Evolutionary conservation across 129 eudicot species (phyloP), one percentile per base, ranked within the genome.

Genomic region (Artemisia tridentata): DNA sequence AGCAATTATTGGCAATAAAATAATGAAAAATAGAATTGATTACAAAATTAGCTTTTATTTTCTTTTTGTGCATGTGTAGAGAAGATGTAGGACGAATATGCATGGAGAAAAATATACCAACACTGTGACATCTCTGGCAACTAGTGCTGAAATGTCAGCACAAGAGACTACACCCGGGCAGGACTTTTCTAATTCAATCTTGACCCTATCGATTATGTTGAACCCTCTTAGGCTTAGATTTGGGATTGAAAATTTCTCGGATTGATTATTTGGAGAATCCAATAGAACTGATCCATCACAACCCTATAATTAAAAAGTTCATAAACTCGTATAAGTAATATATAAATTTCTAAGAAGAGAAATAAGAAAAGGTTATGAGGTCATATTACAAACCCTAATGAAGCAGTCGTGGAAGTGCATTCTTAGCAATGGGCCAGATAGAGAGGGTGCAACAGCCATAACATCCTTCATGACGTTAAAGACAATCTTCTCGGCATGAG

Each of bases 331-430:
- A 0, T 29, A 14, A 8, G 53, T 63, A 19, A 21, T n/a, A 19
- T 51, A 11, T 23, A 29, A 29, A 29, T 29, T 29, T 29, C 34
- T 29, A 29, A 29, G 34, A 27, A 27, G 34, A 29, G 34, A 29
- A 29, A 29, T 29, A 29, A 29, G 34, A 29, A 29, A 27, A 29
- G 5, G 34, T 29, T 29, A 3, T 4, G 34, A 29, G 34, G 14
- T 8, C 34, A 54, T 25, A 31, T 16, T 41, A 82, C 75, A 21
- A 59, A 88, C 95, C 90, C 86, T 73, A 59, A 88, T 84, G 65
- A 85, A 88, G 71, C 91, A 85, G 61, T 88, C 90, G 29, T 88
- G 95, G 52, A 82, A 88, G 57, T 85, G 87, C 88, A 88, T 72
- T 70, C 95, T 82, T 67, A 85, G 49, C 69, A 88, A 63, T 8